Evolutionary conservation across 352 stramenopile genomes (phyloP), one percentile per base, ranked within the genome.

Genomic region (Globisporangium carolinianum): DNA sequence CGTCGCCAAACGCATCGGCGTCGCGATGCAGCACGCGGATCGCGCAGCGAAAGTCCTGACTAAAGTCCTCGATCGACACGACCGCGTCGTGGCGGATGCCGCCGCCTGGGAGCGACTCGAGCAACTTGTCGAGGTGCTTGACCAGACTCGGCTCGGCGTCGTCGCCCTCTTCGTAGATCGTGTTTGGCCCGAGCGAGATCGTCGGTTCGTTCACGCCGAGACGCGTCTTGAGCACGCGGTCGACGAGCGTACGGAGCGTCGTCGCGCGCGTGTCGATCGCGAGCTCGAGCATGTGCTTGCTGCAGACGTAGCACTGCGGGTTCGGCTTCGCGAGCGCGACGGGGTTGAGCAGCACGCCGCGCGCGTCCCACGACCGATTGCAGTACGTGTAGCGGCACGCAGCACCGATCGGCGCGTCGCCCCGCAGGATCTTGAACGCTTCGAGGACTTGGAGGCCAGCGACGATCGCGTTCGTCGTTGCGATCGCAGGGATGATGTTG

Each of bases 391-490:
- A 98, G 47, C 85, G 88, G 71, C 94, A 98, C 4, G 60, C 64
- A 43, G 89, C 66, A 17, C 73, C 76, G 1, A 98, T 67, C 2
- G 81, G 72, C 52, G 87, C 69, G 5, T 71, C 66, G 9, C 63
- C 73, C n/a, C 78, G 77, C 8, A 95, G 59, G 60, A 95, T 86
- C 60, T 87, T 86, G 68, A 93, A 91, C 12, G 83, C 83, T 65
- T 95, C 75, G 24, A 95, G 68, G 48, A 95, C 86, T 53, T 95
- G 86, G 18, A 99, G 77, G 5, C 97, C 97, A 0, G 97, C 97
- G 24, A 98, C 96, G 68, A 99, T 99, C 15, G 98, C 98, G 73
- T 99, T 99, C n/a, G 97, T 99, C 14, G 97, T 99, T 10, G 97
- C 97, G 70, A 99, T 99, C 15, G 98, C 97, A 48, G 97, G 97